Percentiles rank a stretch among this genome's conserved stretches.
These are phyloP conservation scores for Ophiostoma triangulosporum DNA, from an alignment of 2,329 filamentous ascomycete genomes.

Conservation along the genomic window DNA sequence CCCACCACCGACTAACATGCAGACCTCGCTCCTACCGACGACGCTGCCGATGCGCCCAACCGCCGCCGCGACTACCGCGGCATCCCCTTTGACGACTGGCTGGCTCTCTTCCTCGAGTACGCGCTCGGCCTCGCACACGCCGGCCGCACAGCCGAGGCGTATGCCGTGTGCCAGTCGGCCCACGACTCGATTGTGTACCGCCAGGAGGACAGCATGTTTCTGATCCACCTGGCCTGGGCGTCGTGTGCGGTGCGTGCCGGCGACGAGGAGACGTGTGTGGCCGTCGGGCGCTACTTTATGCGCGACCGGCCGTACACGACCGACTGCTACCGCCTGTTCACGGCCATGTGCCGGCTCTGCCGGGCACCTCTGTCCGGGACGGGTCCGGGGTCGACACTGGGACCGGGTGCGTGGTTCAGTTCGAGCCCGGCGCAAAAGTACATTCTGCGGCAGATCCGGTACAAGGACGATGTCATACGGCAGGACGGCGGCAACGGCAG, in stretches of 20 bases:
- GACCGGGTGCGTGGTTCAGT: constrained; percentile 51
- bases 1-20: not conserved
- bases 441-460: constrained; percentile 80
- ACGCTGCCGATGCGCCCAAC: constrained; percentile 6
- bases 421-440: constrained; percentile 79
- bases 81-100: constrained; percentile 72
- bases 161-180: constrained; percentile 66
- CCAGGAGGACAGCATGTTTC: constrained; percentile 48
- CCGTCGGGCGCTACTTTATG: constrained; percentile 71
- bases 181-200: constrained; percentile 67
- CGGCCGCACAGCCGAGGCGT: constrained; percentile 57
- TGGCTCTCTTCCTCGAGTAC: constrained; percentile 82
- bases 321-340: constrained; percentile 74
- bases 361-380: constrained; percentile 38
- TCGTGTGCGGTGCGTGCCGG: constrained; percentile 69
- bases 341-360: constrained; percentile 61
- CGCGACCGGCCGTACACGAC: constrained; percentile 66
- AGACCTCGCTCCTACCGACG: constrained; percentile 23
- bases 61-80: constrained; percentile 40
- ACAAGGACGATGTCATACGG: constrained; percentile 63
- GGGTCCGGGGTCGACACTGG: not conserved
- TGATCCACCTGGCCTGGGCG: constrained; percentile 69
- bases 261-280: constrained; percentile 62
- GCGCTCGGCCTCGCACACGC: constrained; percentile 60
- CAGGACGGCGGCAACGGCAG: constrained; percentile 66